A percentile compares a stretch with the other conserved stretches of the same genome.
Conservation (phyloP, 2,329 filamentous ascomycete species). For the Magnaporthiopsis incrustans region DNA sequence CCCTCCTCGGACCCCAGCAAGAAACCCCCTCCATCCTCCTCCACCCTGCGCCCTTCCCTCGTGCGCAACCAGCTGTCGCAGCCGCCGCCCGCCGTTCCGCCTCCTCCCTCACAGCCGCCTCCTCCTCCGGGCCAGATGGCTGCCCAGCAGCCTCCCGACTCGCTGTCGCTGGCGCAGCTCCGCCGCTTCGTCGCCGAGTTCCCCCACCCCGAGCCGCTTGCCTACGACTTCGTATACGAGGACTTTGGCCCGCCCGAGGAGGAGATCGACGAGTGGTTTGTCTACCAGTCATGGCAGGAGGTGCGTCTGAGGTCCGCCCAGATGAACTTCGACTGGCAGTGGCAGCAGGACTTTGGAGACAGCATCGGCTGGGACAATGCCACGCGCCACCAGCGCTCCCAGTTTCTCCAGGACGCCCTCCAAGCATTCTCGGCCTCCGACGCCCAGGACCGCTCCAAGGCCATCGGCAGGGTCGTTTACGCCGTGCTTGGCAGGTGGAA, state of each 20-base stretch:
- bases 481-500: conserved; percentile 63
- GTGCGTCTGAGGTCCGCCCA: conserved; percentile 68
- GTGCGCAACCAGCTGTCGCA: conserved; percentile 15
- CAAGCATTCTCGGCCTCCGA: conserved; percentile 32
- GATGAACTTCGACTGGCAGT: conserved; percentile 68
- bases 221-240: conserved; percentile 80
- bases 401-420: conserved; percentile 51
- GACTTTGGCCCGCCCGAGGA: conserved; percentile 69
- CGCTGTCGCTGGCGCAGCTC: conserved; percentile 67
- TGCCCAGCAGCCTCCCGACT: conserved; percentile 46
- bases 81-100: conserved; percentile 15
- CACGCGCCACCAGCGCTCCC: conserved; percentile 43
- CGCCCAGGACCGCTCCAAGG: conserved; percentile 39
- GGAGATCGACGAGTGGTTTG: conserved; percentile 97
- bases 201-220: conserved; percentile 57
- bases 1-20: not conserved
- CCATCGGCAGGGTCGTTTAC: conserved; percentile 51
- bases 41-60: conserved; percentile 15
- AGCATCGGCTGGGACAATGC: conserved; percentile 55
- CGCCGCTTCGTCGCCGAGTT: conserved; percentile 67
- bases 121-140: conserved; percentile 10
- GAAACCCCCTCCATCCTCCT: not conserved
- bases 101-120: conserved; percentile 17
- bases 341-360: conserved; percentile 46
- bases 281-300: conserved; percentile 81